Percentiles rank a stretch among this genome's conserved stretches.
Evolutionary conservation across 768 basidiomycete species (phyloP).

Genomic region (Cyclocybe cylindracea): DNA sequence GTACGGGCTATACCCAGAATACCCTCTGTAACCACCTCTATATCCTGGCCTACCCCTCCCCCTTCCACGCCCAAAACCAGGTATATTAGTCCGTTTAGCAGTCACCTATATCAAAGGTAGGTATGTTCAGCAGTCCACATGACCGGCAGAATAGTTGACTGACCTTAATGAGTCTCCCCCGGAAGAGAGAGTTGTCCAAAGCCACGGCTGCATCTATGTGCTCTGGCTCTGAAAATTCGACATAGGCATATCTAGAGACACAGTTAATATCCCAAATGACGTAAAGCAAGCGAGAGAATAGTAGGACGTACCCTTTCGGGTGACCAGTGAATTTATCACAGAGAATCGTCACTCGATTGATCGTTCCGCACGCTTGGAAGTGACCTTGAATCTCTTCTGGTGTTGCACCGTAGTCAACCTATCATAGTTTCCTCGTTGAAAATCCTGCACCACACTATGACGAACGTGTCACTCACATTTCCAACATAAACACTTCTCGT

Average conservation of each 20-base stretch:
- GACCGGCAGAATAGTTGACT: neutral
- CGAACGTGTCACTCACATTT: conserved; percentile 66
- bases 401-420: conserved; percentile 98
- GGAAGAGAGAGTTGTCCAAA: conserved; percentile 95
- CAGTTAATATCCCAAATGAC: neutral
- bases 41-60: conserved; percentile 66
- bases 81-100: conserved; percentile 93
- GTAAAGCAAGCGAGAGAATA: neutral
- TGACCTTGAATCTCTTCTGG: conserved; percentile 98
- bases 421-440: conserved; percentile 10
- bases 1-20: conserved; percentile 63
- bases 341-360: conserved; percentile 98
- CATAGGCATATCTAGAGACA: conserved; percentile 84
- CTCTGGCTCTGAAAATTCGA: conserved; percentile 94
- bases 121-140: neutral
- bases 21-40: conserved; percentile 43
- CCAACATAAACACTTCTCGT: conserved; percentile 91
- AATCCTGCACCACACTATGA: conserved; percentile 10
- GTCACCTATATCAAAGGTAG: conserved; percentile 64
- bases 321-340: conserved; percentile 99
- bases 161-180: conserved; percentile 91
- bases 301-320: conserved; percentile 80
- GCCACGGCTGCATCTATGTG: conserved; percentile 89
- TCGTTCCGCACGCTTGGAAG: conserved; percentile 96
- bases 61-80: conserved; percentile 85